These are phyloP conservation scores for Articulospora tetracladia DNA, from an alignment of 495 filamentous ascomycete species.

Conservation along the genomic window DNA sequence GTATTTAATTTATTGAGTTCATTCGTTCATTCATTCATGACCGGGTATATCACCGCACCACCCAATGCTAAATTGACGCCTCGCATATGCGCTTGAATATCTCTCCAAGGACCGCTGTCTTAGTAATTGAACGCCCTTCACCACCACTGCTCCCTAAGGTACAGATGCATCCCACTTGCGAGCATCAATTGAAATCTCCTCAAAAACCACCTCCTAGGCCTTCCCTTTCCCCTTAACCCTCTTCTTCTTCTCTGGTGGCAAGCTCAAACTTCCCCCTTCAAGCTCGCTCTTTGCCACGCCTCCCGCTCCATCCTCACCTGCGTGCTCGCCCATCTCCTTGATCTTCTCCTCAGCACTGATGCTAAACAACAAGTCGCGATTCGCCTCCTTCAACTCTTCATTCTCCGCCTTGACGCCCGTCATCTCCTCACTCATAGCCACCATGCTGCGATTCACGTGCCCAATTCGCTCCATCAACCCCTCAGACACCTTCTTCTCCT, in stretches of 20 bases:
- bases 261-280: slow-evolving; percentile 50
- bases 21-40: too few species aligned
- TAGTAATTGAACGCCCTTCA: background rate
- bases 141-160: background rate
- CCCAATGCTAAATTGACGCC: too few species aligned
- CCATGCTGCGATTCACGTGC: slow-evolving; percentile 57
- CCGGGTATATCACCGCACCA: too few species aligned
- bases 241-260: slow-evolving; percentile 48
- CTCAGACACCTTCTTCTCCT: slow-evolving; percentile 82
- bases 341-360: slow-evolving; percentile 81
- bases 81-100: too few species aligned
- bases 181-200: background rate
- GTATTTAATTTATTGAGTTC: too few species aligned
- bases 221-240: slow-evolving; percentile 47
- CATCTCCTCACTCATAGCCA: slow-evolving; percentile 48
- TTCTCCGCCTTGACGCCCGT: slow-evolving; percentile 52
- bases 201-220: background rate
- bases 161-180: background rate
- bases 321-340: slow-evolving; percentile 60
- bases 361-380: slow-evolving; percentile 87
- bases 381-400: slow-evolving; percentile 70
- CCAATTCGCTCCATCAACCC: slow-evolving; percentile 74
- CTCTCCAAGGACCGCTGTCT: too few species aligned
- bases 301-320: slow-evolving; percentile 52
- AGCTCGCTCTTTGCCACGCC: slow-evolving; percentile 25